Percentiles rank a stretch among this genome's conserved stretches.
These are phyloP conservation scores for Talaromyces albobiverticillius DNA, from an alignment of 2,329 filamentous ascomycete species.

Conservation along the genomic window DNA sequence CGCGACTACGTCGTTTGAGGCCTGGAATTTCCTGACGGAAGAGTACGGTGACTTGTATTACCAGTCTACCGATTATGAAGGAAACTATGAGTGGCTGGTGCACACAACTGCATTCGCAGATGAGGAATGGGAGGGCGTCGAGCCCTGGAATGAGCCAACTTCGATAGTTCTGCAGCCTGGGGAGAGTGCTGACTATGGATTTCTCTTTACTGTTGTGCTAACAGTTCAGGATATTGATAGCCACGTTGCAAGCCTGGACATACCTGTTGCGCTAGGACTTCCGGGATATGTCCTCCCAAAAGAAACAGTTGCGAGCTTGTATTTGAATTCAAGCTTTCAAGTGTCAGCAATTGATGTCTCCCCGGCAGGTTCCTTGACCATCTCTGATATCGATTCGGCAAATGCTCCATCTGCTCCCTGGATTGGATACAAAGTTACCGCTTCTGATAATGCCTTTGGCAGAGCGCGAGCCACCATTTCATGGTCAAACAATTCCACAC, in stretches of 20 bases:
- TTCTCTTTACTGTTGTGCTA: constrained; percentile 50
- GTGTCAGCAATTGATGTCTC: constrained; percentile 41
- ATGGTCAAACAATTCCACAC: constrained; percentile 48
- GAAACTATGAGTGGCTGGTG: constrained; percentile 60
- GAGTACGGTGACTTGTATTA: constrained; percentile 43
- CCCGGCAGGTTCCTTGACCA: constrained; percentile 38
- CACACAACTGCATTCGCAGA: constrained; percentile 55
- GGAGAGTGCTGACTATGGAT: constrained; percentile 47
- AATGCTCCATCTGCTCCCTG: constrained; percentile 17
- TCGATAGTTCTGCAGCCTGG: constrained; percentile 47
- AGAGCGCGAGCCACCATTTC: constrained; percentile 47
- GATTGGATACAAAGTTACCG: background rate
- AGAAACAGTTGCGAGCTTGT: constrained; percentile 47
- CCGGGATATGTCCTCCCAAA: constrained; percentile 55
- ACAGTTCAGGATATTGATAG: constrained; percentile 48
- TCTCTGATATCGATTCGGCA: constrained; percentile 42
- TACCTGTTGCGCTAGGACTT: constrained; percentile 51
- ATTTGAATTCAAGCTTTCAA: constrained; percentile 40
- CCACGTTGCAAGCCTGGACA: constrained; percentile 41
- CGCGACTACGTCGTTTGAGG: constrained; percentile 49
- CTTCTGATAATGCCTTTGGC: constrained; percentile 42
- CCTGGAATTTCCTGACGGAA: constrained; percentile 55
- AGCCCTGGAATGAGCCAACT: constrained; percentile 57
- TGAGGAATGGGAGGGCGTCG: constrained; percentile 51
- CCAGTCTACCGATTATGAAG: constrained; percentile 57